Evolutionary conservation across 495 filamentous ascomycete genomes (phyloP).

Genomic region (Glutinoglossum americanum): DNA sequence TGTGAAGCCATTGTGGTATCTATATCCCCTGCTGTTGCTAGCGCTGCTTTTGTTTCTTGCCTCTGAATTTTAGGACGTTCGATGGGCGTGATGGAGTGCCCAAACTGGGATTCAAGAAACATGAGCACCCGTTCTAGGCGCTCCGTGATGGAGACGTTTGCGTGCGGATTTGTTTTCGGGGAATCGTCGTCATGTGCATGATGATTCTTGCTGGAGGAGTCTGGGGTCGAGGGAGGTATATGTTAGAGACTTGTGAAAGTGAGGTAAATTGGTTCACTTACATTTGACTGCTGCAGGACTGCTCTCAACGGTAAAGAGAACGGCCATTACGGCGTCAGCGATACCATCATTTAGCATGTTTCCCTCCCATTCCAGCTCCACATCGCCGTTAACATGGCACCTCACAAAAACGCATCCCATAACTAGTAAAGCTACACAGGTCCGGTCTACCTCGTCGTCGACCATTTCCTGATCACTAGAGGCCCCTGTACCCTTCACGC

Average conservation of each 20-base stretch:
- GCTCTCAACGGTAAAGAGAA: slow-evolving; percentile 73
- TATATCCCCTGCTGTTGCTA: background rate
- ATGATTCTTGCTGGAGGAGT: slow-evolving; percentile 28
- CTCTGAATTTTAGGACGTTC: slow-evolving; percentile 35
- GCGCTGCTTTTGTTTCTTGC: slow-evolving; percentile 4
- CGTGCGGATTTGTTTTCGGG: slow-evolving; percentile 43
- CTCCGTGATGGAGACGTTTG: slow-evolving; percentile 44
- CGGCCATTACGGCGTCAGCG: slow-evolving; percentile 83
- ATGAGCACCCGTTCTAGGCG: slow-evolving; percentile 68
- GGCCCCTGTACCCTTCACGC: slow-evolving; percentile 26
- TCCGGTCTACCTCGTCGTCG: slow-evolving; percentile 33
- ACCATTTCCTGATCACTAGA: slow-evolving; percentile 20
- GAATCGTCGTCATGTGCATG: slow-evolving; percentile 22
- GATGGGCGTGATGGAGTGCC: slow-evolving; percentile 54
- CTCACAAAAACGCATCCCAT: slow-evolving; percentile 78
- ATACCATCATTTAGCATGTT: slow-evolving; percentile 96
- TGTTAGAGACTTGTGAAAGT: slow-evolving; percentile 6
- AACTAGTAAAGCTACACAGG: slow-evolving; percentile 44
- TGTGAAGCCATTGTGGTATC: slow-evolving; percentile 20
- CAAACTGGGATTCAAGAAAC: slow-evolving; percentile 95
- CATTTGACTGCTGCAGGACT: slow-evolving; percentile 87
- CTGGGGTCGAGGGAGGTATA: slow-evolving; percentile 11
- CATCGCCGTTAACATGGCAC: slow-evolving; percentile 45
- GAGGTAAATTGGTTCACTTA: slow-evolving; percentile 21
- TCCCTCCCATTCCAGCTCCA: slow-evolving; percentile 91